phyloP scores from a whole-genome alignment of 352 stramenopile species.

The Phytopythium vexans region DNA sequence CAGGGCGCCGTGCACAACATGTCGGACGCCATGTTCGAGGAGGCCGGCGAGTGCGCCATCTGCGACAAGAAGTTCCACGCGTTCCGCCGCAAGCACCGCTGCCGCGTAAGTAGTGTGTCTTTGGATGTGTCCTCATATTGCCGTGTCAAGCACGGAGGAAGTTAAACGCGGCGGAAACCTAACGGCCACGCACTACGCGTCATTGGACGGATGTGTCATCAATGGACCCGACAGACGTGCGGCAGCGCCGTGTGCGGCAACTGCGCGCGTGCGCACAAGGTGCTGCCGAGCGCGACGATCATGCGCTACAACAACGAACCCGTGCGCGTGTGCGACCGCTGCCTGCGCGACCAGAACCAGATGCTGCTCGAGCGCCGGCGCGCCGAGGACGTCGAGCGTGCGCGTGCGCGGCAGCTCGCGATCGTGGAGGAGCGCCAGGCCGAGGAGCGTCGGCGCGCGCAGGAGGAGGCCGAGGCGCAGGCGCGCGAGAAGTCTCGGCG shows the following conservation, averaged over 20 bases:
- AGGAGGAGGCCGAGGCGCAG: constrained; percentile 40
- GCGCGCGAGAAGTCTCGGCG: constrained; percentile 33
- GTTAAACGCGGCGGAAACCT: no score
- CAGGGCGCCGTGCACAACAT: constrained; percentile 18
- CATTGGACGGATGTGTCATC: background rate
- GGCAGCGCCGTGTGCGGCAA: constrained; percentile 76
- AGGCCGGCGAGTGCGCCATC: constrained; percentile 61
- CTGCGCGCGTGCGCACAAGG: constrained; percentile 74
- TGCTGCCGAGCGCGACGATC: constrained; percentile 61
- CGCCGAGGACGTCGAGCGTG: constrained; percentile 65
- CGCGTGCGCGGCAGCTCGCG: constrained; percentile 64
- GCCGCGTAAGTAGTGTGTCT: constrained; percentile 35
- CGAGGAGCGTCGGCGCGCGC: constrained; percentile 51
- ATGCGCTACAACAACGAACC: constrained; percentile 76
- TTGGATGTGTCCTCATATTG: background rate
- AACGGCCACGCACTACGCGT: background rate
- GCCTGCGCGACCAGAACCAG: constrained; percentile 72
- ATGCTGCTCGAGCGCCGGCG: constrained; percentile 68
- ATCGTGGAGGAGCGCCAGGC: constrained; percentile 40
- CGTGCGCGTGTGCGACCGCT: constrained; percentile 78
- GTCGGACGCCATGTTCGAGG: constrained; percentile 51
- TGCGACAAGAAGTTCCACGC: constrained; percentile 87
- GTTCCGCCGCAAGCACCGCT: constrained; percentile 83
- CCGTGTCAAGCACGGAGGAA: no score
- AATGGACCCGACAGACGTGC: constrained; percentile 42